Evolutionary conservation across 2,329 filamentous ascomycete species (phyloP), one percentile per base, ranked within the genome.

Genomic region (Fusarium lyarnte): DNA sequence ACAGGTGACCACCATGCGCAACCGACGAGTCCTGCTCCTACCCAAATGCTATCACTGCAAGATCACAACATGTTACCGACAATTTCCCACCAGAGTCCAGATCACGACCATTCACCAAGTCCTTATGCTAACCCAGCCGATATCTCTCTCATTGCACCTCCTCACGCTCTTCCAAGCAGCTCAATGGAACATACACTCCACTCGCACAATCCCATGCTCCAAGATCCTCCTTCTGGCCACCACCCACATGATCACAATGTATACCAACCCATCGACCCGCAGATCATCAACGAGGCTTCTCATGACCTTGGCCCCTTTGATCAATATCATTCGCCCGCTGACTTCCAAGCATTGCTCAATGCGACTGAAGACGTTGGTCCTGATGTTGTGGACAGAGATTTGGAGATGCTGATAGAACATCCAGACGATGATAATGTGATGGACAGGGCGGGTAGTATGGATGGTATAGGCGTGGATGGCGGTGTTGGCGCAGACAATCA

Each of bases 261-360:
- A 33, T 87, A 87, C 76, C 86, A 88, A 58, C 88, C 87, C 31
- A 89, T 90, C 78, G 87, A 90, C 75, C 87, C 88, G n/a, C 87
- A 87, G 72, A 89, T 89, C 59, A 89, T 89, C 73, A 85, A 74
- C 65, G 59, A 77, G n/a, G 49, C 74, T 52, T 63, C 69, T 13
- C 77, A 79, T 52, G 78, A 80, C 63, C 72, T 84, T 63, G 77
- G 76, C 49, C 73, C 80, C 27, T 86, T 86, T 66, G 81, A 83
- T 57, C 79, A 83, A 53, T 81, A 82, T 72, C 78, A 82, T 61
- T 75, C 82, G 7, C 84, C 87, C 31, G 80, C 85, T 1, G 84
- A 88, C 47, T 88, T 89, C 74, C 87, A 89, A 61, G 86, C 86
- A 2, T 79, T 89, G 4, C 84, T 89, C 6, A 84, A 86, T 74